These are phyloP conservation scores for Hypoxylon sp. DNA, from an alignment of 2,329 filamentous ascomycete species.

Conservation along the genomic window DNA sequence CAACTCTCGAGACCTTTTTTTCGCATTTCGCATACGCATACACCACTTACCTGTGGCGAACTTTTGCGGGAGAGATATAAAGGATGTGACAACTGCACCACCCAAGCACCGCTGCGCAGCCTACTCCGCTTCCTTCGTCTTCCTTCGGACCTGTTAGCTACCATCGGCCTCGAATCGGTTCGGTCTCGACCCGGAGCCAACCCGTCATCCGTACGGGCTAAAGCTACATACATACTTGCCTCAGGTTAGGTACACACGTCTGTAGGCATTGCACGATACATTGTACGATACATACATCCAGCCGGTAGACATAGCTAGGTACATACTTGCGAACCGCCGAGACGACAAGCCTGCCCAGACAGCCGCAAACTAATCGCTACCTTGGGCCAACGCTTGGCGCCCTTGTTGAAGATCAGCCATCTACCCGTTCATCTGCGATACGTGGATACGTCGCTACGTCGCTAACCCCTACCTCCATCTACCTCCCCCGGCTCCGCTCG, in stretches of 20 bases:
- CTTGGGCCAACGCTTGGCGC: conserved; percentile 25
- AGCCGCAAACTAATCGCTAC: conserved; percentile 25
- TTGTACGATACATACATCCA: no score
- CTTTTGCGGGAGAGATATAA: not conserved
- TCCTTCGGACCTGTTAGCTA: not conserved
- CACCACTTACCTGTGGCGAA: not conserved
- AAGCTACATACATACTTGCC: no score
- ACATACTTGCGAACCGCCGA: not conserved
- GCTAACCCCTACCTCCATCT: conserved; percentile 1
- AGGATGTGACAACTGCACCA: not conserved
- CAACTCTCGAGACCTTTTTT: not conserved
- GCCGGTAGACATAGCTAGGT: not conserved
- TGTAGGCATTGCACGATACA: no score
- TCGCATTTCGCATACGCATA: no score
- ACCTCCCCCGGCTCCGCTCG: conserved; percentile 13
- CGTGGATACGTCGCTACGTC: conserved; percentile 3
- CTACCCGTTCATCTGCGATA: conserved; percentile 8
- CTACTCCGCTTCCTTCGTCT: not conserved
- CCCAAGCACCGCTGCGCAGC: not conserved
- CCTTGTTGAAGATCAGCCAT: conserved; percentile 29
- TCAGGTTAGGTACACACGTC: no score
- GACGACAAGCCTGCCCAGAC: conserved; percentile 9
- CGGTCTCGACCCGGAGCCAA: not conserved
- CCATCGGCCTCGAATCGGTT: no score
- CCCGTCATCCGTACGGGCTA: not conserved